Conservation (phyloP, 2,329 filamentous ascomycete species). For the Thelonectria discophora region DNA sequence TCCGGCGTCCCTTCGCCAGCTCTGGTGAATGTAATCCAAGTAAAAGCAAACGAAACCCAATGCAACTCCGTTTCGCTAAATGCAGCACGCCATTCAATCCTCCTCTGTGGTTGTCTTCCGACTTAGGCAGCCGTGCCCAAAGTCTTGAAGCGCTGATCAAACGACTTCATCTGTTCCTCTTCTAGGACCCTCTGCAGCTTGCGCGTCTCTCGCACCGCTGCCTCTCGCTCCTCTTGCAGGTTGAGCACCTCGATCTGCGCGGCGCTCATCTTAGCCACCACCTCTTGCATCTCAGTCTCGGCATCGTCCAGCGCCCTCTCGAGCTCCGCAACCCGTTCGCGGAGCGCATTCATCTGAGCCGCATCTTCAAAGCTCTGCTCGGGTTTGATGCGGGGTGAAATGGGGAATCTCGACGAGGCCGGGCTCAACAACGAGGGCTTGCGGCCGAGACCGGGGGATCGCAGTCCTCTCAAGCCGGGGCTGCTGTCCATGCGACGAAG, state of each 20-base stretch:
- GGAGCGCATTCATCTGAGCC: constrained; percentile 77
- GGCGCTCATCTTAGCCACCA: constrained; percentile 80
- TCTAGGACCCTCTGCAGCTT: constrained; percentile 73
- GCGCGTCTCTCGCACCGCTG: constrained; percentile 76
- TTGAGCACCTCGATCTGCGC: constrained; percentile 86
- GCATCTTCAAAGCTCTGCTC: constrained; percentile 76
- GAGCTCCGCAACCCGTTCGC: constrained; percentile 81
- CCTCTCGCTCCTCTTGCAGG: constrained; percentile 78
- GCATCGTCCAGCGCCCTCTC: constrained; percentile 71
- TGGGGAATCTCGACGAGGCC: constrained; percentile 47
- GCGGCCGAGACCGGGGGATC: constrained; percentile 46
- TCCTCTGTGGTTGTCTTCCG: constrained; percentile 24
- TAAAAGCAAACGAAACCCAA: constrained; percentile 38
- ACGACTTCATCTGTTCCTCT: constrained; percentile 66
- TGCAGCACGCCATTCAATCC: constrained; percentile 41
- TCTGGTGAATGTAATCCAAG: constrained; percentile 27
- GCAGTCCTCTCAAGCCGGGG: constrained; percentile 43
- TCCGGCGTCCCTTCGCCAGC: constrained; percentile 22
- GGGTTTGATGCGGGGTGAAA: constrained; percentile 58
- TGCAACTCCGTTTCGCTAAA: constrained; percentile 52
- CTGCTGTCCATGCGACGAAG: constrained; percentile 75
- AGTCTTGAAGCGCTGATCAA: constrained; percentile 50
- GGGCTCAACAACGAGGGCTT: constrained; percentile 50
- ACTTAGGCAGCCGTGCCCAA: constrained; percentile 41
- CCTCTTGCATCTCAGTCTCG: constrained; percentile 83